Evolutionary conservation across 148 eudicot genomes (phyloP).

Genomic region (Gaultheria prostrata): DNA sequence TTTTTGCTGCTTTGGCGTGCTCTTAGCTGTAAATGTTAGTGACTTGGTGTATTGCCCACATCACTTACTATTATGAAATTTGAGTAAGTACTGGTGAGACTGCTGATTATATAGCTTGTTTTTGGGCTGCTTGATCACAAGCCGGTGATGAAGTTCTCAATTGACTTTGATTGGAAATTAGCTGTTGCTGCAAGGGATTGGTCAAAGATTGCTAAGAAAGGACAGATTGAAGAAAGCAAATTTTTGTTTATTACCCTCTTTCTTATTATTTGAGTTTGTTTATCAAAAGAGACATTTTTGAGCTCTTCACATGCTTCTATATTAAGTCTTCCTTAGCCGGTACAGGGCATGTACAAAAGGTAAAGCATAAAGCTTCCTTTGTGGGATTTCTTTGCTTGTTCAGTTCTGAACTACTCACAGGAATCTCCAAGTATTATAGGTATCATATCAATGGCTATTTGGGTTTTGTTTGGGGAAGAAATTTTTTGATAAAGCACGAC

Average conservation of each 20-base stretch:
- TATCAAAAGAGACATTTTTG: not conserved
- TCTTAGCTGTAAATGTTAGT: too few species aligned
- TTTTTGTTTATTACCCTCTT: not conserved
- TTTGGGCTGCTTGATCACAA: constrained; percentile 50
- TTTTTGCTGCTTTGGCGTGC: too few species aligned
- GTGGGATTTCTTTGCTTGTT: too few species aligned
- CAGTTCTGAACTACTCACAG: too few species aligned
- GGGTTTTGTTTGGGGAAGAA: too few species aligned
- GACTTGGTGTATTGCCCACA: too few species aligned
- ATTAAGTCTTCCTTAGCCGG: not conserved
- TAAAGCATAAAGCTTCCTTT: not conserved
- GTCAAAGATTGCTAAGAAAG: constrained; percentile 67
- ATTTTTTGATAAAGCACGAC: too few species aligned
- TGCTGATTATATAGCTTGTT: constrained; percentile 70
- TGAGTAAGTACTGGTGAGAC: too few species aligned
- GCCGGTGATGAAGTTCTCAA: constrained; percentile 32
- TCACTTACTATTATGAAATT: too few species aligned
- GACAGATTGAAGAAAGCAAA: constrained; percentile 46
- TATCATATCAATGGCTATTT: too few species aligned
- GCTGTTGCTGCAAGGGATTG: constrained; percentile 63
- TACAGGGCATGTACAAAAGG: not conserved
- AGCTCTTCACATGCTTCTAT: not conserved
- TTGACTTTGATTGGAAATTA: constrained; percentile 66
- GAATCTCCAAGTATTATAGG: too few species aligned
- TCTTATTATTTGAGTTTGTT: not conserved